Conservation (phyloP, 73 alveolate genomes). For the Paramecium pentaurelia region DNA sequence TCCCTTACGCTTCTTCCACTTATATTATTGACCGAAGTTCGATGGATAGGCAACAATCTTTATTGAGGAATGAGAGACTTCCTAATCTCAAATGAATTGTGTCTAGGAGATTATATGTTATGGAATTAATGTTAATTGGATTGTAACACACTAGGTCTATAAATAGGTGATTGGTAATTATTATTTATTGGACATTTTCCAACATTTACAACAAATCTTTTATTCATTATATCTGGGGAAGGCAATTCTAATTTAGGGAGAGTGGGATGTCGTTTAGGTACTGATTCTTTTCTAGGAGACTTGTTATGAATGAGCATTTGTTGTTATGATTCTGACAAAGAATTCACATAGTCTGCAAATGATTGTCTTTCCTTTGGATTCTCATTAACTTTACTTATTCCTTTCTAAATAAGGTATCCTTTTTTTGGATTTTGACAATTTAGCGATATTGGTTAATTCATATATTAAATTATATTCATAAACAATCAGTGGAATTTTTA, state of each 20-base stretch:
- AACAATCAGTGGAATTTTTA: not conserved
- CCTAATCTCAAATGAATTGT: not conserved
- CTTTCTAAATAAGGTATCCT: not conserved
- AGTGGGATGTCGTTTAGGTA: not conserved
- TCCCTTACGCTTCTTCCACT: not conserved
- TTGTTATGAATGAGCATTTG: not conserved
- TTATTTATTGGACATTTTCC: not conserved
- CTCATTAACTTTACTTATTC: not conserved
- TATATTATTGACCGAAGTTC: not conserved
- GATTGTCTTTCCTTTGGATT: not conserved
- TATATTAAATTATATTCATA: not conserved
- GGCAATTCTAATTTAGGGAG: not conserved
- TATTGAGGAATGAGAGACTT: not conserved
- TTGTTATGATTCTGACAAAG: not conserved
- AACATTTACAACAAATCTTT: not conserved
- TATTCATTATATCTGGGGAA: not conserved
- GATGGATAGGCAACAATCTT: not conserved
- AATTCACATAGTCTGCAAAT: conserved; percentile 15
- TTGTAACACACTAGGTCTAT: not conserved
- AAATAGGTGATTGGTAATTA: not conserved
- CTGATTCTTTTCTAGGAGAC: conserved; percentile 13
- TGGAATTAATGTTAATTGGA: not conserved
- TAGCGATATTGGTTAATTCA: conserved; percentile 11
- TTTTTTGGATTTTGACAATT: not conserved
- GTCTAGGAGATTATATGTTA: not conserved